Evolutionary conservation across 129 eudicot genomes (phyloP), one percentile per base, ranked within the genome.

Genomic region (Tagetes patula): DNA sequence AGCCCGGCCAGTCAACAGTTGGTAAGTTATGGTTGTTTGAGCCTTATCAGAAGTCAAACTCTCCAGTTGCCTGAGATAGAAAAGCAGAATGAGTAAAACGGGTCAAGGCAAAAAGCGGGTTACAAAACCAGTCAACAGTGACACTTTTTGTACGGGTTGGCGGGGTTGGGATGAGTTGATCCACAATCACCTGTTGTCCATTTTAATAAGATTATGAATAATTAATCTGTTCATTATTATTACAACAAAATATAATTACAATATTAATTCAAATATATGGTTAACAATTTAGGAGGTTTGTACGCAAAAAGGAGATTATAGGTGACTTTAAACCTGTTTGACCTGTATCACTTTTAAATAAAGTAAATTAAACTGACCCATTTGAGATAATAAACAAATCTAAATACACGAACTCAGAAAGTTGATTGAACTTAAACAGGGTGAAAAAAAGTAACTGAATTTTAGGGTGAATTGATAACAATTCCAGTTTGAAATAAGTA

Each of bases 31-130:
- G 11, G 65, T 58, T 56, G 41, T 54, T 62, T 54, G 55, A 70
- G 54, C 69, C 58, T 66, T 48, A 84, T 94, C 84, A 94, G 91
- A 94, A 94, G 47, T 94, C 96, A 27, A 94, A 94, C 73, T 94
- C 97, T 67, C 98, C 99, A 1, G 86, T 88, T 39, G 99, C 99
- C 99, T 94, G 94, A 70, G 20, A 56, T 54, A 73, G 37, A 4
- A 65, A 61, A 38, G 12, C 40, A 60, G 52, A 67, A 61, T 37
- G 49, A 33, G 32, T 46, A 38, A 77, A 32, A 20, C 3, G 41
- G 67, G 40, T 61, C 12, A 8, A 13, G 64, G 38, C 32, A 10
- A 60, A 14, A 46, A 31, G 6, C 41, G 11, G 27, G 9, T 1
- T 20, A 20, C 27, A 20, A 20, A 20, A 20, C 27, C 0, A 20